These are phyloP conservation scores for Talaromyces trachyspermus DNA, from an alignment of 495 filamentous ascomycete genomes.

Conservation along the genomic window DNA sequence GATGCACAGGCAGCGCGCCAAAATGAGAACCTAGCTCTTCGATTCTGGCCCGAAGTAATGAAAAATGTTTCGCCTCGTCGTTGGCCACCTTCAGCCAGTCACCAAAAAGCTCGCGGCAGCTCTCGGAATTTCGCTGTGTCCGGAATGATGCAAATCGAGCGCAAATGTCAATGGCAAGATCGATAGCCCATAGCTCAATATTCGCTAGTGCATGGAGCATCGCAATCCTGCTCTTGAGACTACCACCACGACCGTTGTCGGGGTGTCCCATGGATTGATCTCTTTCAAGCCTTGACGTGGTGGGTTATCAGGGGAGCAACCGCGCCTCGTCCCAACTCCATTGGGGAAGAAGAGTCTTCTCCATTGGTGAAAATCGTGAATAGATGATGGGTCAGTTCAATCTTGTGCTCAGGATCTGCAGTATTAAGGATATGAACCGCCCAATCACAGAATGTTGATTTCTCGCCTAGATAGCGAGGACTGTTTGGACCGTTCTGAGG, in stretches of 20 bases:
- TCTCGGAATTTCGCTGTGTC: conserved; percentile 21
- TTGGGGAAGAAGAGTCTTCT: conserved; percentile 33
- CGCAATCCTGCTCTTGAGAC: conserved; percentile 39
- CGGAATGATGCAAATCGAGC: conserved; percentile 44
- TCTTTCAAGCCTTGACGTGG: conserved; percentile 37
- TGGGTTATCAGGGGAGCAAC: conserved; percentile 35
- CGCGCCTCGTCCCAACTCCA: conserved; percentile 37
- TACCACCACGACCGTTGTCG: conserved; percentile 35
- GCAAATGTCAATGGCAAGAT: conserved; percentile 48
- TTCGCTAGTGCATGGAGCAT: conserved; percentile 49
- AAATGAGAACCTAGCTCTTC: conserved; percentile 45
- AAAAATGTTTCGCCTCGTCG: conserved; percentile 49
- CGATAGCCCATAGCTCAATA: conserved; percentile 49
- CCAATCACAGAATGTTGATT: conserved; percentile 46
- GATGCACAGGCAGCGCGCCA: conserved; percentile 44
- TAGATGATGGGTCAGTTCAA: conserved; percentile 42
- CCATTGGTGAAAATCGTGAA: conserved; percentile 36
- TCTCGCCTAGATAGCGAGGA: conserved; percentile 30
- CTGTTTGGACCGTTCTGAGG: conserved; percentile 7
- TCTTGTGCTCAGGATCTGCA: conserved; percentile 44
- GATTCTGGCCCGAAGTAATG: conserved; percentile 39
- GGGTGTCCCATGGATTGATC: conserved; percentile 37
- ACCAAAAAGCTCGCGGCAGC: conserved; percentile 42
- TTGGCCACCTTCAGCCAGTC: conserved; percentile 49
- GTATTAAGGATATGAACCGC: conserved; percentile 44